Base-by-base conservation (phyloP, 2,329 filamentous ascomycete species). In the Mollisia scopiformis region DNA sequence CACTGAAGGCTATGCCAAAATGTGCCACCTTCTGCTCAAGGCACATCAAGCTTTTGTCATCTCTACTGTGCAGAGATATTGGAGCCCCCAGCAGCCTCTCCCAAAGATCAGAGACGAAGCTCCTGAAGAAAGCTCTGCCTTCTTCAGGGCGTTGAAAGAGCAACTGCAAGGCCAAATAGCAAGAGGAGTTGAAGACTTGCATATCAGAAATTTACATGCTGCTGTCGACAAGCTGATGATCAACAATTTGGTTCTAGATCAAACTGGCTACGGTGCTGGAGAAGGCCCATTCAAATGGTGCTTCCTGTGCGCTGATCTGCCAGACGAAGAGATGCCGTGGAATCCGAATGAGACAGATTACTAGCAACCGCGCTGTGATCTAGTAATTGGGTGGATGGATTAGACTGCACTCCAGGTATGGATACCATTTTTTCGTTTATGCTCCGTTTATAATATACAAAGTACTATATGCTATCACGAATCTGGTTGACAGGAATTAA, bases 301-400 rank as follows among this genome's bases (percentile, higher is more conserved):
- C 7, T 63, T 63, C 21, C 30, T 56, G 3, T 63, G 55, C 13
- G 58, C 43, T 2, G 10, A 41, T 5, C 53, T 63, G 14, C n/a
- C 19, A 1, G 55, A 61, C 16, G 51, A 50, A 14, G 58, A 63
- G 27, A 37, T 61, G n/a, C 58, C 61, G n/a, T 63, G 61, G 55
- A 21, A 49, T 49, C 25, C 16, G 14, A 25, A 49, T 3, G 46
- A 49, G 23, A 14, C 13, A 5, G 46, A 49, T 30, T 49, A 6
- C 7, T 43, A n/a, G n/a, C n/a, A n/a, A n/a, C n/a, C n/a, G n/a
- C n/a, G n/a, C n/a, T n/a, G n/a, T n/a, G n/a, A n/a, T n/a, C n/a
- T n/a, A n/a, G n/a, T n/a, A n/a, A n/a, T n/a, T n/a, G n/a, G n/a
- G n/a, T n/a, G n/a, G n/a, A n/a, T n/a, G n/a, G n/a, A n/a, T n/a